Conservation (phyloP, 306 rosid species). For the Pterocarpus macrocarpus region DNA sequence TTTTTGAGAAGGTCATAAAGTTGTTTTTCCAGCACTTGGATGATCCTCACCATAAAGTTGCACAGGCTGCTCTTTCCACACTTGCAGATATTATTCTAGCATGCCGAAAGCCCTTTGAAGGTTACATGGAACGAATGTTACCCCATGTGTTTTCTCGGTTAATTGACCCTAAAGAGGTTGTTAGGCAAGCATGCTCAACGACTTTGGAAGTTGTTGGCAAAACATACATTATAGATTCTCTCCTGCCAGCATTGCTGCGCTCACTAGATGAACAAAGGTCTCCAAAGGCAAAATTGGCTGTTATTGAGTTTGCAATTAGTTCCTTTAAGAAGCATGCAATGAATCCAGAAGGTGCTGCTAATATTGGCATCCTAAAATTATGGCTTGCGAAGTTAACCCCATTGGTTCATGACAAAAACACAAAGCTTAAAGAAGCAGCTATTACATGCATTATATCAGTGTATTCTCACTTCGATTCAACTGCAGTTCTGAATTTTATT, state of each 20-base stretch:
- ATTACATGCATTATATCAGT: conserved; percentile 96
- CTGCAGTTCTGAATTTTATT: conserved; percentile 90
- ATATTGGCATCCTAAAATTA: conserved; percentile 87
- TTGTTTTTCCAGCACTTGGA: conserved; percentile 97
- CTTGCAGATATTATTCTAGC: conserved; percentile 92
- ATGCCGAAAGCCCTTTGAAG: conserved; percentile 92
- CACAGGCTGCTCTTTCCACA: conserved; percentile 97
- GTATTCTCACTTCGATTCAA: conserved; percentile 90
- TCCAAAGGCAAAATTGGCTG: conserved; percentile 98
- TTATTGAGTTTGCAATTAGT: conserved; percentile 87
- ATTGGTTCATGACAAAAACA: conserved; percentile 87
- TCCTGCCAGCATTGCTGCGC: conserved; percentile 94
- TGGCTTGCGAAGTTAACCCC: conserved; percentile 97
- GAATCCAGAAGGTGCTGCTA: conserved; percentile 87
- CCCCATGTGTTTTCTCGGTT: conserved; percentile 99
- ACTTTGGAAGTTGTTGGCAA: conserved; percentile 87
- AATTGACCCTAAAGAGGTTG: conserved; percentile 97
- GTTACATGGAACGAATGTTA: conserved; percentile 93
- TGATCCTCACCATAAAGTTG: conserved; percentile 99
- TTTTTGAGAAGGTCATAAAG: conserved; percentile 99
- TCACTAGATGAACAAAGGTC: conserved; percentile 98
- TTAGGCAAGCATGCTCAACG: conserved; percentile 85
- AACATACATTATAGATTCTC: conserved; percentile 89
- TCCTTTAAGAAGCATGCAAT: conserved; percentile 88
- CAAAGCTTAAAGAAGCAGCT: conserved; percentile 94